phyloP scores from a whole-genome alignment of 2,329 filamentous ascomycete species.

The Fusarium goolgardi region DNA sequence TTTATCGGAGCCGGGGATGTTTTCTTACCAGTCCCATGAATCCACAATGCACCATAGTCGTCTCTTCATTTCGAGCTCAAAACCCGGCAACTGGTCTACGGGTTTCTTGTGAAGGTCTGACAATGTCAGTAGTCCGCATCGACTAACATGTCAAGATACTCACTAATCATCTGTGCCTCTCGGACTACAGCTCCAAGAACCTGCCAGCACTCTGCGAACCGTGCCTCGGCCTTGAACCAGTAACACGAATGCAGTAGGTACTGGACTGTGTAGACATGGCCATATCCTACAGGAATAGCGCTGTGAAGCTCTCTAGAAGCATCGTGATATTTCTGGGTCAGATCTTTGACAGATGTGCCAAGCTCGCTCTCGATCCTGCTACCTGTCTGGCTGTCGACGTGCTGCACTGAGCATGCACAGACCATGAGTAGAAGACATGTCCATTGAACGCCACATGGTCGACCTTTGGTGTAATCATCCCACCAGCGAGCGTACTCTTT shows the following conservation, averaged over 20 bases:
- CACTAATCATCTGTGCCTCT: conserved; percentile 31
- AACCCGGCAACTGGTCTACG: neutral
- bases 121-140: rapidly evolving
- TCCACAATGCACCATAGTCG: conserved; percentile 27
- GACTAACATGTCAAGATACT: neutral
- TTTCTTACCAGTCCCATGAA: conserved; percentile 24
- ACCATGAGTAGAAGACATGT: conserved; percentile 26
- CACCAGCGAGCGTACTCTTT: conserved; percentile 29
- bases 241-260: conserved; percentile 25
- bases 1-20: rapidly evolving
- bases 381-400: conserved; percentile 15
- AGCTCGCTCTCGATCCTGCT: conserved; percentile 12
- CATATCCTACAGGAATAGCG: conserved; percentile 23
- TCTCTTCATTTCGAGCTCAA: conserved; percentile 27
- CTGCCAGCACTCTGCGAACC: conserved; percentile 29
- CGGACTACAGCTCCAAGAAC: conserved; percentile 17
- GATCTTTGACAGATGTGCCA: conserved; percentile 9
- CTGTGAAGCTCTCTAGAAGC: conserved; percentile 28
- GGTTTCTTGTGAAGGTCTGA: conserved; percentile 26
- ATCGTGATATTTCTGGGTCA: conserved; percentile 22
- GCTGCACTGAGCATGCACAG: conserved; percentile 29
- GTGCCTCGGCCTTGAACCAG: conserved; percentile 28
- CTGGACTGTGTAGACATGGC: conserved; percentile 19
- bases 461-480: conserved; percentile 25
- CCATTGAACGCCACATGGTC: conserved; percentile 23